Evolutionary conservation across 768 basidiomycete genomes (phyloP), one percentile per base, ranked within the genome.

Genomic region (Termitomyces sp.): DNA sequence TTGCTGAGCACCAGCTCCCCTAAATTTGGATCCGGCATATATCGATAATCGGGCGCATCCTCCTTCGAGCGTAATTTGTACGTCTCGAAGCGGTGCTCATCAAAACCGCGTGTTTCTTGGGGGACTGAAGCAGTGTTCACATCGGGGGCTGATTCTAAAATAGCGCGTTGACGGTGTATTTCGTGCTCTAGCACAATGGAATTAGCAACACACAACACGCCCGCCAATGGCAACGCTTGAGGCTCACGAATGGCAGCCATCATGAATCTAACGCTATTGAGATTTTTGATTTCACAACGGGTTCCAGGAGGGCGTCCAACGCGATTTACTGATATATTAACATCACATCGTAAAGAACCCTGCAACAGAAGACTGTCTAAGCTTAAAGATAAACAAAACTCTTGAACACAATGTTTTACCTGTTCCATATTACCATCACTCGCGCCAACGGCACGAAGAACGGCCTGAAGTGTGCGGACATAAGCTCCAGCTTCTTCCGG

Each of bases 381-480:
- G 8, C 46, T 44, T 22, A 41, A 57, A 47, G 16, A 33, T 5
- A 44, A 41, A 6, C 37, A 30, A 9, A 30, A 27, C 45, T 33
- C 15, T n/a, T n/a, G 22, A 45, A 27, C 22, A 37, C 58, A 22
- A 22, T 16, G 20, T 30, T 15, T 27, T 54, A 92, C 96, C 71
- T 93, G 87, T 65, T 99, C 97, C 97, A 98, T 98, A 67, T 95
- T 95, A 1, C 93, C 95, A 69, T 96, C 93, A 61, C 93, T 94
- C 0, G 92, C 86, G 0, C 93, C 94, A 3, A 96, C 78, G 16
- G 91, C 81, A 18, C 95, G 82, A 8, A 98, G 75, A 18, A 97
- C 67, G 4, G 86, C 81, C 69, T 97, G 95, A 2, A 99, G 76
- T 9, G 87, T 80, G 41, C 87, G 80, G 6, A 98, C 91, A 73